These are phyloP conservation scores for Diutina sp. DNA, from an alignment of 1,139 yeast genomes.

Conservation along the genomic window DNA sequence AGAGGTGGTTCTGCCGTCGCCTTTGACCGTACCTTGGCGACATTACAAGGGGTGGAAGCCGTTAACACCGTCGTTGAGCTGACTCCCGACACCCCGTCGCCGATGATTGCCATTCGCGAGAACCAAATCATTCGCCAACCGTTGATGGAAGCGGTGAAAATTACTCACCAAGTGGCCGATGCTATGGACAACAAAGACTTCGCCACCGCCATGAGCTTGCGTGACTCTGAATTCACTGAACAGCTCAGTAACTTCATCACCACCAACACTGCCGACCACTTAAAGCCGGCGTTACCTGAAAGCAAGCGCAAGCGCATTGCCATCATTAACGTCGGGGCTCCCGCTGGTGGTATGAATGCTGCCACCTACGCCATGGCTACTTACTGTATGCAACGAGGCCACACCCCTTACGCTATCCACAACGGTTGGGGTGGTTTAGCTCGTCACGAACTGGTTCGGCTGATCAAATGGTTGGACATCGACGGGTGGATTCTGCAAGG, in stretches of 20 bases:
- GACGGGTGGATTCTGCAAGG: conserved; percentile 67
- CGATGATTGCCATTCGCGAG: conserved; percentile 62
- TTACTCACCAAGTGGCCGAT: conserved; percentile 59
- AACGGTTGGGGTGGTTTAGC: conserved; percentile 69
- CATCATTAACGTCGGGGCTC: conserved; percentile 70
- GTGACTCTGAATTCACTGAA: conserved; percentile 65
- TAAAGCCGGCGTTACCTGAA: conserved; percentile 43
- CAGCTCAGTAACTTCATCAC: conserved; percentile 61
- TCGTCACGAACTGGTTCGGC: conserved; percentile 57
- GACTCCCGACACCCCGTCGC: conserved; percentile 63
- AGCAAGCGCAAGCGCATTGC: conserved; percentile 57
- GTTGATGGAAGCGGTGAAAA: conserved; percentile 56
- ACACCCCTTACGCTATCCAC: conserved; percentile 58
- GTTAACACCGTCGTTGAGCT: conserved; percentile 62
- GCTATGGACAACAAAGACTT: conserved; percentile 50
- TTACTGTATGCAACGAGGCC: conserved; percentile 66
- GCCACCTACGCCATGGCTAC: conserved; percentile 68
- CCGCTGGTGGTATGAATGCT: conserved; percentile 72
- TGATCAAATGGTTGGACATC: conserved; percentile 54
- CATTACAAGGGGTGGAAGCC: conserved; percentile 77
- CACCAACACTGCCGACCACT: conserved; percentile 60
- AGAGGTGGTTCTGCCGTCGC: conserved; percentile 84
- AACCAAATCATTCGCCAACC: conserved; percentile 61
- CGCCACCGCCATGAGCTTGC: conserved; percentile 50
- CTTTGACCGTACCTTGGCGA: conserved; percentile 61